phyloP scores from a whole-genome alignment of 306 rosid species.

The Citrullus colocynthis region DNA sequence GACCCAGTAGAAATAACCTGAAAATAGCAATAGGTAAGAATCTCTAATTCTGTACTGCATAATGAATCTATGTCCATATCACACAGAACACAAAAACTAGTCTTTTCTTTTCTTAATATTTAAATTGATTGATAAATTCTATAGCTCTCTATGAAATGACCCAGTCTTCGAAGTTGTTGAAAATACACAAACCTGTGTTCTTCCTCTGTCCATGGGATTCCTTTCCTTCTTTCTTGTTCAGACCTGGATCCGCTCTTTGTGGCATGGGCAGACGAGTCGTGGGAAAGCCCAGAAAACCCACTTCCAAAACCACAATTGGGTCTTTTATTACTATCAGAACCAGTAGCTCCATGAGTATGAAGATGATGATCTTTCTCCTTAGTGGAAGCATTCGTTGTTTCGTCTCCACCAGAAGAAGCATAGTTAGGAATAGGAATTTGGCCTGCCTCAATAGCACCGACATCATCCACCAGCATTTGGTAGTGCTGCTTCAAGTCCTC shows the following conservation, averaged over 20 bases:
- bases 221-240: constrained; percentile 89
- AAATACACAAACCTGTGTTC: constrained; percentile 68
- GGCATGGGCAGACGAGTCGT: constrained; percentile 43
- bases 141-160: not conserved
- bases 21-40: constrained; percentile 4
- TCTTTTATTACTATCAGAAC: constrained; percentile 42
- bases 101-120: not conserved
- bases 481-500: constrained; percentile 74
- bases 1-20: constrained; percentile 90
- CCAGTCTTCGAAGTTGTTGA: not conserved
- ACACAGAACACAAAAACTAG: not conserved
- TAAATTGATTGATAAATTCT: not conserved
- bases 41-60: not conserved
- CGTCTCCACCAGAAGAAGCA: constrained; percentile 9
- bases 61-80: not conserved
- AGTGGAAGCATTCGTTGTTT: constrained; percentile 31
- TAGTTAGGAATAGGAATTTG: constrained; percentile 53
- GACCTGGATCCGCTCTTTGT: constrained; percentile 80
- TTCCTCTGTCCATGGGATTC: constrained; percentile 98
- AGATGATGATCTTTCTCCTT: constrained; percentile 44
- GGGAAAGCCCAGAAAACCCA: constrained; percentile 56
- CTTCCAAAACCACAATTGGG: constrained; percentile 43
- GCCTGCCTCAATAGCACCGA: constrained; percentile 68
- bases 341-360: constrained; percentile 32
- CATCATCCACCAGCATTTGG: constrained; percentile 58